Evolutionary conservation across 768 basidiomycete genomes (phyloP).

Genomic region (Galerina marginata): DNA sequence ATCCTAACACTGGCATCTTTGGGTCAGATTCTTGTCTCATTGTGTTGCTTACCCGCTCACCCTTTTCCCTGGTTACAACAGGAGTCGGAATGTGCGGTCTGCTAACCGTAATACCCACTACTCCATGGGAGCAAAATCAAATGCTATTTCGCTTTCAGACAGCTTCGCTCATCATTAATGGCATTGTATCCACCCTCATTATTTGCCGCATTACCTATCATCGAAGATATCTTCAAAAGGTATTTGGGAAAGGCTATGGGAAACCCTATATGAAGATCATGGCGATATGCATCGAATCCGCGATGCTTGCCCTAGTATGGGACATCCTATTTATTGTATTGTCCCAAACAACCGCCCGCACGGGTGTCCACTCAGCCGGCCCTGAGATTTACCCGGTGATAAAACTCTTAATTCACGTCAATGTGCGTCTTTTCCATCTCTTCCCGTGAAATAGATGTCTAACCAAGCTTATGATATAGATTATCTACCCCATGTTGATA

Average conservation of each 20-base stretch:
- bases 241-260: slow-evolving; percentile 2
- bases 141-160: slow-evolving; percentile 6
- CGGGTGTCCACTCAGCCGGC: not conserved
- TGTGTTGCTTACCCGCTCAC: not conserved
- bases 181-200: slow-evolving; percentile 5
- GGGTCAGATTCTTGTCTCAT: not conserved
- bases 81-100: slow-evolving; percentile 6
- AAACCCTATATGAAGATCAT: slow-evolving; percentile 10
- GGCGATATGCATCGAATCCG: slow-evolving; percentile 17
- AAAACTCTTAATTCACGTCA: slow-evolving; percentile 8
- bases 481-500: slow-evolving; percentile 6
- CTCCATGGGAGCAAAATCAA: slow-evolving; percentile 9
- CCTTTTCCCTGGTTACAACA: not conserved
- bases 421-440: not conserved
- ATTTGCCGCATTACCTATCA: slow-evolving; percentile 10
- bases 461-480: not conserved
- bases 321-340: slow-evolving; percentile 4
- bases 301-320: not conserved
- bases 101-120: not conserved
- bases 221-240: not conserved
- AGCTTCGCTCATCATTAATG: slow-evolving; percentile 1
- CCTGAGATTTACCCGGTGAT: slow-evolving; percentile 7
- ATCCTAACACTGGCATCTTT: slow-evolving; percentile 1
- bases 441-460: too few species aligned
- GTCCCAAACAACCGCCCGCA: not conserved